Conservation (phyloP, 805 yeast genomes). For the Wickerhamiella galacta region DNA sequence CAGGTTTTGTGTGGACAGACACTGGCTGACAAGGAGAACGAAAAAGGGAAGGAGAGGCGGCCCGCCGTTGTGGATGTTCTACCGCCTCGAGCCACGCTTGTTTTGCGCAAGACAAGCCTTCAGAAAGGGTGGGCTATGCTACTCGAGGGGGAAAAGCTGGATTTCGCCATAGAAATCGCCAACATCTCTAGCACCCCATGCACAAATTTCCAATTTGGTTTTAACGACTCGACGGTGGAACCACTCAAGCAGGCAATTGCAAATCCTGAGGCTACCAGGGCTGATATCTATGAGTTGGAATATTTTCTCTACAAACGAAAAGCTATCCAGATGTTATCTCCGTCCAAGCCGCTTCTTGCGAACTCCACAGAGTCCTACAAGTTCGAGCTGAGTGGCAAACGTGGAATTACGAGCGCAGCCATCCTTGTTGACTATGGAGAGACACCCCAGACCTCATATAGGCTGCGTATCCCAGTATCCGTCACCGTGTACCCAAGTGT, state of each 20-base stretch:
- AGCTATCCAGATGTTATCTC: conserved; percentile 33
- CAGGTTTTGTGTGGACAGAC: conserved; percentile 10
- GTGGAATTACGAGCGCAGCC: conserved; percentile 52
- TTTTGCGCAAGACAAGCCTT: conserved; percentile 34
- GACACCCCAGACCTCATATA: conserved; percentile 30
- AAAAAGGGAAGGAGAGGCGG: conserved; percentile 15
- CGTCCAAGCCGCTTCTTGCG: conserved; percentile 18
- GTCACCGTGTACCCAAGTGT: conserved; percentile 57
- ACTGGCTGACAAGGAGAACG: neutral
- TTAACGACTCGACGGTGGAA: conserved; percentile 58
- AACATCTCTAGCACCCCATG: conserved; percentile 44
- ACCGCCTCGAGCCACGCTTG: conserved; percentile 44
- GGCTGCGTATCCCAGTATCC: conserved; percentile 48
- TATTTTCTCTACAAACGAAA: conserved; percentile 42
- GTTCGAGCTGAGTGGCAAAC: conserved; percentile 50
- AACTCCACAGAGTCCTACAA: conserved; percentile 30
- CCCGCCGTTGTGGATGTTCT: conserved; percentile 20
- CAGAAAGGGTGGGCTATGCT: conserved; percentile 57
- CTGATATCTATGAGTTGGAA: conserved; percentile 62
- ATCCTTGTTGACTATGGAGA: conserved; percentile 43
- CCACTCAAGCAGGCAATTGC: conserved; percentile 38
- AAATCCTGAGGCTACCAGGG: conserved; percentile 31
- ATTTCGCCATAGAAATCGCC: conserved; percentile 34
- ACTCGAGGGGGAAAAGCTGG: conserved; percentile 54
- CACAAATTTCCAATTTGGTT: conserved; percentile 41